These are phyloP conservation scores for Aspergillus chevalieri DNA, from an alignment of 2,329 filamentous ascomycete genomes.

Conservation along the genomic window DNA sequence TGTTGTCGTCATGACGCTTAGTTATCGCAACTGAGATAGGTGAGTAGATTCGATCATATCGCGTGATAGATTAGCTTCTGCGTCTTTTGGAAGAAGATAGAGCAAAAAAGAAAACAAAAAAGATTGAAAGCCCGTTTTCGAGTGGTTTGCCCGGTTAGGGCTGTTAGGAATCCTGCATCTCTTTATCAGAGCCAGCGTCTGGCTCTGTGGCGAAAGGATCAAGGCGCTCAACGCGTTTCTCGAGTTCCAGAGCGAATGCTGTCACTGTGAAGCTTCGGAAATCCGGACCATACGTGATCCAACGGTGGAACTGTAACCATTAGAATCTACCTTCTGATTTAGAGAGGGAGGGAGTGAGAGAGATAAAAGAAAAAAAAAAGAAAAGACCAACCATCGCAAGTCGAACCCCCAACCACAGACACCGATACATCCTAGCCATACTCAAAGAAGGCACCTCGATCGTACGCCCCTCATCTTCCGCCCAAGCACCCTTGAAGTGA, in stretches of 20 bases:
- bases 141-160: too few species aligned
- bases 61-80: too few species aligned
- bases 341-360: not conserved
- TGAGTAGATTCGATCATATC: too few species aligned
- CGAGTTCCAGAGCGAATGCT: constrained; percentile 21
- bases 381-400: constrained; percentile 37
- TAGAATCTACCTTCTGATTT: constrained; percentile 3
- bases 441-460: constrained; percentile 47
- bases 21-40: too few species aligned
- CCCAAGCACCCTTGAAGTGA: constrained; percentile 46
- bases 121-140: too few species aligned
- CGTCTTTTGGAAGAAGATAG: too few species aligned
- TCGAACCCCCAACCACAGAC: constrained; percentile 45
- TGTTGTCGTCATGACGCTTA: too few species aligned
- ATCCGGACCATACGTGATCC: constrained; percentile 32
- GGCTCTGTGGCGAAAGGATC: constrained; percentile 6
- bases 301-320: constrained; percentile 28
- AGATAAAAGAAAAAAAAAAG: too few species aligned
- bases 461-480: constrained; percentile 51
- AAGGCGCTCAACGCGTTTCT: constrained; percentile 8
- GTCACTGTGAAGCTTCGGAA: constrained; percentile 29
- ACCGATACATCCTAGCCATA: constrained; percentile 45
- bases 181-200: constrained; percentile 1
- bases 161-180: constrained; percentile 3
- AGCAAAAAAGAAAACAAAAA: not conserved